Conservation (phyloP, 805 yeast genomes). For the Zygosaccharomyces kombuchaensis region DNA sequence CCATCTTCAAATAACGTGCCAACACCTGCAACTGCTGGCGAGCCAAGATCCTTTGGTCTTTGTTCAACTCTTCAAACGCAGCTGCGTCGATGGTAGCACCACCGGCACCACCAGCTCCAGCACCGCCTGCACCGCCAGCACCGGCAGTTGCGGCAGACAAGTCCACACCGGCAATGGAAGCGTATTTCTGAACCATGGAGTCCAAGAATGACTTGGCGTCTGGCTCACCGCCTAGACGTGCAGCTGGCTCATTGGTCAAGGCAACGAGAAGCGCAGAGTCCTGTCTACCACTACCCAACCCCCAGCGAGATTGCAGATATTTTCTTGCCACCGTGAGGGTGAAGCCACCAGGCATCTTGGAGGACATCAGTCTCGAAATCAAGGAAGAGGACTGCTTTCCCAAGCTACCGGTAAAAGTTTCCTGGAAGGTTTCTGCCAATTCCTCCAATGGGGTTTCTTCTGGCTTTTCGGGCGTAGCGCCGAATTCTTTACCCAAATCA, state of each 20-base stretch:
- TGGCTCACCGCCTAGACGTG: slow-evolving; percentile 77
- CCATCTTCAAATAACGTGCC: slow-evolving; percentile 92
- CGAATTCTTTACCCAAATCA: slow-evolving; percentile 97
- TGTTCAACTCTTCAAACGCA: slow-evolving; percentile 69
- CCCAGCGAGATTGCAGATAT: slow-evolving; percentile 88
- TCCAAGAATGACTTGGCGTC: slow-evolving; percentile 93
- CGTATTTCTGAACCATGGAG: slow-evolving; percentile 75
- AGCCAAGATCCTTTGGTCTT: slow-evolving; percentile 46
- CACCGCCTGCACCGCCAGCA: slow-evolving; percentile 46
- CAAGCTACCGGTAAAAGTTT: slow-evolving; percentile 76
- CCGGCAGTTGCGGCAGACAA: slow-evolving; percentile 63
- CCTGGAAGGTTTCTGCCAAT: slow-evolving; percentile 93
- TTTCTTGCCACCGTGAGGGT: slow-evolving; percentile 88
- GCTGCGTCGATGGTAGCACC: slow-evolving; percentile 92
- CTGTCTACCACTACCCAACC: slow-evolving; percentile 90
- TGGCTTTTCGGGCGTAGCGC: slow-evolving; percentile 97
- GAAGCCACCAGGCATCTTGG: slow-evolving; percentile 99
- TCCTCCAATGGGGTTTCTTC: slow-evolving; percentile 97
- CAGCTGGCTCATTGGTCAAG: slow-evolving; percentile 83
- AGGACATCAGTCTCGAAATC: slow-evolving; percentile 84
- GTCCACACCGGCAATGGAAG: slow-evolving; percentile 73
- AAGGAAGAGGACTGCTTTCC: slow-evolving; percentile 93
- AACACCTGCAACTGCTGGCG: slow-evolving; percentile 72
- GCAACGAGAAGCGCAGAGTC: slow-evolving; percentile 83
- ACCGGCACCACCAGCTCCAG: slow-evolving; percentile 58